phyloP scores from a whole-genome alignment of 1,139 yeast species.

The Suhomyces bokatorum region DNA sequence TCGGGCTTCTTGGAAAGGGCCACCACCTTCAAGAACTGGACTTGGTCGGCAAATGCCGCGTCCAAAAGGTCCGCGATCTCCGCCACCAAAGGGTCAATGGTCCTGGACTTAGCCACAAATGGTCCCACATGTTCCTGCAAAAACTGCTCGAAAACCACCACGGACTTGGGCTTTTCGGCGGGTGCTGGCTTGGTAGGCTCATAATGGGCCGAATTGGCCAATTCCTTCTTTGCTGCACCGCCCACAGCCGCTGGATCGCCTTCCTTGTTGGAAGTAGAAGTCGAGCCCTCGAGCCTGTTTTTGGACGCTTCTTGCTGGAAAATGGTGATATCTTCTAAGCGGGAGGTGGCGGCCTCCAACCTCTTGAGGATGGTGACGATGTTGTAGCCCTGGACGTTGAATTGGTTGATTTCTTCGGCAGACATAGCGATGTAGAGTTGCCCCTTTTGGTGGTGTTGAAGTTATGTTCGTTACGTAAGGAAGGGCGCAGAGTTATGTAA shows the following conservation, averaged over 20 bases:
- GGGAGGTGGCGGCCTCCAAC: constrained; percentile 89
- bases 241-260: constrained; percentile 13
- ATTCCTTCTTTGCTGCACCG: not conserved
- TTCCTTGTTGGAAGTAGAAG: constrained; percentile 15
- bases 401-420: constrained; percentile 50
- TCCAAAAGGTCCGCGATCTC: constrained; percentile 58
- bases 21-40: constrained; percentile 59
- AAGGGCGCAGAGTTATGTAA: not conserved
- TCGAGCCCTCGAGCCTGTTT: constrained; percentile 4
- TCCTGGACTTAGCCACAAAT: constrained; percentile 55
- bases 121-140: constrained; percentile 58
- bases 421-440: constrained; percentile 14
- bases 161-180: constrained; percentile 36
- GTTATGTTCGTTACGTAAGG: constrained; percentile 4
- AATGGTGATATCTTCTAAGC: constrained; percentile 85
- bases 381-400: constrained; percentile 76
- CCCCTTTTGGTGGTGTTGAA: constrained; percentile 1
- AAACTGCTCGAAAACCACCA: constrained; percentile 55
- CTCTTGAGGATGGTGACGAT: constrained; percentile 79
- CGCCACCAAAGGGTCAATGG: constrained; percentile 63
- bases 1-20: constrained; percentile 66
- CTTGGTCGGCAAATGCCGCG: constrained; percentile 62
- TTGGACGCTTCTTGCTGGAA: constrained; percentile 59
- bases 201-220: not conserved
- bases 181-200: constrained; percentile 2